Evolutionary conservation across 1,284 basidiomycete genomes (phyloP).

Genomic region (Chalciporus sp.): DNA sequence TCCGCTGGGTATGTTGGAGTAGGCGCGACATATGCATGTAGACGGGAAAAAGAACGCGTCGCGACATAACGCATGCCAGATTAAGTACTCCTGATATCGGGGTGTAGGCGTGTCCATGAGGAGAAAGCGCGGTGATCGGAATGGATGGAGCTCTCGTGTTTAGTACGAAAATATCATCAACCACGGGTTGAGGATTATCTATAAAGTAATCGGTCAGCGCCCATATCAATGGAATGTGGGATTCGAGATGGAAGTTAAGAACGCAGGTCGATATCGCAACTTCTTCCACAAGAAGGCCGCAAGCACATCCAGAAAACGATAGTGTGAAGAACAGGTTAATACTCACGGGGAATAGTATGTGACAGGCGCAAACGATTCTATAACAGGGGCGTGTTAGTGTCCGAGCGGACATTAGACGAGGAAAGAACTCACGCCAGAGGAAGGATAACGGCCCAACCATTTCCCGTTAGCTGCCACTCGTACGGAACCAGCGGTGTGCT

Average conservation of each 20-base stretch:
- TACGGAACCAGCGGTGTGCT: slow-evolving; percentile 56
- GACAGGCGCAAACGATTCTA: slow-evolving; percentile 61
- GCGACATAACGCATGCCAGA: not conserved
- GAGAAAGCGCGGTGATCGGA: slow-evolving; percentile 8
- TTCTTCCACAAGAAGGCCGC: not conserved
- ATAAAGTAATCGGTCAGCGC: slow-evolving; percentile 13
- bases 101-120: slow-evolving; percentile 7
- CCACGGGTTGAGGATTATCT: slow-evolving; percentile 80
- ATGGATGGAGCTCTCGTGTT: slow-evolving; percentile 4
- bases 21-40: not conserved
- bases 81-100: not conserved
- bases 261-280: too few relatives aligned
- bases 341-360: slow-evolving; percentile 70
- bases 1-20: not conserved
- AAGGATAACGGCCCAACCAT: slow-evolving; percentile 69
- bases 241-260: too few relatives aligned
- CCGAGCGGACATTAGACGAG: not conserved
- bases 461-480: slow-evolving; percentile 63
- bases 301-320: not conserved
- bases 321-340: slow-evolving; percentile 7
- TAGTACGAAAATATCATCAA: slow-evolving; percentile 79
- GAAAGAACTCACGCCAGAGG: slow-evolving; percentile 57
- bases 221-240: not conserved
- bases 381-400: slow-evolving; percentile 7
- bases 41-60: not conserved